phyloP scores from a whole-genome alignment of 441 rosid species.

The Mallotus japonicus region DNA sequence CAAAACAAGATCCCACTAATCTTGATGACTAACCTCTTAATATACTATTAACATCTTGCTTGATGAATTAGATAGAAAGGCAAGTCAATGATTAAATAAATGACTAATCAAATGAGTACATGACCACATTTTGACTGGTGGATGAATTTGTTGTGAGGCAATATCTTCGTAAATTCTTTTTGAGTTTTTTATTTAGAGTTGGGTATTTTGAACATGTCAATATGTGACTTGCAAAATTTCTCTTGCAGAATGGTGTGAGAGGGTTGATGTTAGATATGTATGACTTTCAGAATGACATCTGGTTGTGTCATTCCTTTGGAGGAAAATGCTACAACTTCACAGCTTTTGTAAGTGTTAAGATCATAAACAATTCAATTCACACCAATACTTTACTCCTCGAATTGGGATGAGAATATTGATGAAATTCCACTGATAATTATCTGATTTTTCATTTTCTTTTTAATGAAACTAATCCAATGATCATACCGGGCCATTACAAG shows the following conservation, averaged over 20 bases:
- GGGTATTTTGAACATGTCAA: not conserved
- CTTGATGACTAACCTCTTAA: slow-evolving; percentile 2
- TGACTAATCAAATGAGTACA: not conserved
- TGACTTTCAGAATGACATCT: slow-evolving; percentile 69
- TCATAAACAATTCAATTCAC: not conserved
- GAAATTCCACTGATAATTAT: not conserved
- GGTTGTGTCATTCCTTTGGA: slow-evolving; percentile 79
- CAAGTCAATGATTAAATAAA: not conserved
- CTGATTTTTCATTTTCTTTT: no score
- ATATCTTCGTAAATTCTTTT: not conserved
- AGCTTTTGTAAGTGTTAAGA: slow-evolving; percentile 67
- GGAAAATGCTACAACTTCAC: slow-evolving; percentile 73
- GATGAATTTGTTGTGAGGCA: not conserved
- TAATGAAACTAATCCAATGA: no score
- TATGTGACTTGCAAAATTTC: slow-evolving; percentile 1
- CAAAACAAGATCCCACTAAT: not conserved
- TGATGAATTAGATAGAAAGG: not conserved
- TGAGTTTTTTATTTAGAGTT: not conserved
- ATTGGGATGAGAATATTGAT: not conserved
- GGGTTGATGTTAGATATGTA: slow-evolving; percentile 92
- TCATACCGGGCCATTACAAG: no score
- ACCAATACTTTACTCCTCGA: not conserved
- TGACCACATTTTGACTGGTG: not conserved
- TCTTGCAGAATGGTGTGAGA: slow-evolving; percentile 78
- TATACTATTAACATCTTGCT: not conserved